These are phyloP conservation scores for Trichosporon sp. DNA, from an alignment of 1,284 basidiomycete genomes.

Conservation along the genomic window DNA sequence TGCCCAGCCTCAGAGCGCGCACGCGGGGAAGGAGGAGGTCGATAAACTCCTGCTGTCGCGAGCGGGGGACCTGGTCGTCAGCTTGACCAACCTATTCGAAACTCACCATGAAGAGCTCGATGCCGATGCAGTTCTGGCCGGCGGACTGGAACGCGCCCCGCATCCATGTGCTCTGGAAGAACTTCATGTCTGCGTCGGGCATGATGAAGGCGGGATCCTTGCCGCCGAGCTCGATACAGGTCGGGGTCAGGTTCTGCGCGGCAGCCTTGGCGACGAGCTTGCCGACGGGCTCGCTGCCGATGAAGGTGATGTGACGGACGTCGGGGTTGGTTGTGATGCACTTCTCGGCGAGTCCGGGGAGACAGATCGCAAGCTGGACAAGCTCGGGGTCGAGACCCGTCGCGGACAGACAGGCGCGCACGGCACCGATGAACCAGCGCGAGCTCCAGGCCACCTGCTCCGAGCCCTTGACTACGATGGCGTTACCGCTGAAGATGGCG, in stretches of 20 bases:
- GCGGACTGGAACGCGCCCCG: slow-evolving; percentile 69
- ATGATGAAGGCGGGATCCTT: slow-evolving; percentile 63
- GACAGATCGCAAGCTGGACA: slow-evolving; percentile 80
- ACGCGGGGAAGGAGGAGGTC: slow-evolving; percentile 67
- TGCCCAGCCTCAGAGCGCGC: slow-evolving; percentile 66
- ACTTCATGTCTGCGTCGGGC: slow-evolving; percentile 57
- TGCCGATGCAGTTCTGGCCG: slow-evolving; percentile 96
- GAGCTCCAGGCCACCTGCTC: slow-evolving; percentile 89
- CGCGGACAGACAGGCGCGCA: slow-evolving; percentile 70
- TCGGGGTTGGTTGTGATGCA: slow-evolving; percentile 72
- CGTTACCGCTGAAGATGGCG: slow-evolving; percentile 86
- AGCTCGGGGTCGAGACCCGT: slow-evolving; percentile 80
- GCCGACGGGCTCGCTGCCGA: slow-evolving; percentile 89
- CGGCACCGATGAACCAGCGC: slow-evolving; percentile 74
- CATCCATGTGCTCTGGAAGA: slow-evolving; percentile 65
- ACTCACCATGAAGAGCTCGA: slow-evolving; percentile 82
- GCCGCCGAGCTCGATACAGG: slow-evolving; percentile 83
- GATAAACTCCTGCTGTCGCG: slow-evolving; percentile 64
- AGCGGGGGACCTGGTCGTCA: slow-evolving; percentile 56
- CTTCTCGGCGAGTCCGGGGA: slow-evolving; percentile 79
- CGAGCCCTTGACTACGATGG: slow-evolving; percentile 87
- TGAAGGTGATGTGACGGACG: slow-evolving; percentile 73
- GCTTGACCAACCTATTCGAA: neutral
- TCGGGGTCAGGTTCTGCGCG: slow-evolving; percentile 80
- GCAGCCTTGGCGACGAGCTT: slow-evolving; percentile 79